These are phyloP conservation scores for Houttuynia cordata DNA, from an alignment of 164 flowering plant species.

Conservation along the genomic window DNA sequence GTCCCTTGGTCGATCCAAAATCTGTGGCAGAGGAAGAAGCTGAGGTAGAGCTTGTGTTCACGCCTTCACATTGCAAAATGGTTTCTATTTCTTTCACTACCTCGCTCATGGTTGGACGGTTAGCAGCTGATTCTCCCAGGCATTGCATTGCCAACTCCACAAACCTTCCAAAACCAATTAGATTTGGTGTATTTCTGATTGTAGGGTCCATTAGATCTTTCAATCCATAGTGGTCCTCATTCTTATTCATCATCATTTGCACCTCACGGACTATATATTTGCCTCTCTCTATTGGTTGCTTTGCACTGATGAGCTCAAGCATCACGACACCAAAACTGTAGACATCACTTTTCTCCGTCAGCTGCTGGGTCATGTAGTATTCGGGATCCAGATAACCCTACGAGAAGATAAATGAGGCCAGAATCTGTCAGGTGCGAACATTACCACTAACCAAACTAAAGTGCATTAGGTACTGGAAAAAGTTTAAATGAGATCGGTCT, in stretches of 20 bases:
- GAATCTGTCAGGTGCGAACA: no score
- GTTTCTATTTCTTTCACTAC: conserved; percentile 65
- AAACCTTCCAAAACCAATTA: conserved; percentile 45
- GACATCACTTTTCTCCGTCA: conserved; percentile 84
- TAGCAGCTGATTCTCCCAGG: conserved; percentile 71
- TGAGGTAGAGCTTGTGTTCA: no score
- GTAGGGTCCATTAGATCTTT: conserved; percentile 52
- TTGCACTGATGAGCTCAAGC: conserved; percentile 74
- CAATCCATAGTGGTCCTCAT: conserved; percentile 44
- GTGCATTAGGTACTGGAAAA: no score
- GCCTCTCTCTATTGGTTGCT: conserved; percentile 74
- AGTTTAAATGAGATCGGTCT: no score
- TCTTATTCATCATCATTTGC: conserved; percentile 33
- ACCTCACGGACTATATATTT: conserved; percentile 87
- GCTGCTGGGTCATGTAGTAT: conserved; percentile 84
- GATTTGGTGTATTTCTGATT: conserved; percentile 26
- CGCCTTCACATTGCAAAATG: conserved; percentile 59
- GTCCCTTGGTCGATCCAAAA: conserved; percentile 30
- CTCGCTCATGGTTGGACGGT: conserved; percentile 82
- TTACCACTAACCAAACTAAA: no score
- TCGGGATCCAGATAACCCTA: no score
- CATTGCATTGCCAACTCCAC: conserved; percentile 77
- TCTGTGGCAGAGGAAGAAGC: no score
- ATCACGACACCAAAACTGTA: conserved; percentile 89
- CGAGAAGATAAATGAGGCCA: no score